Evolutionary conservation across 176 grass and related monocot species (phyloP).

Genomic region (Musa beccarii): DNA sequence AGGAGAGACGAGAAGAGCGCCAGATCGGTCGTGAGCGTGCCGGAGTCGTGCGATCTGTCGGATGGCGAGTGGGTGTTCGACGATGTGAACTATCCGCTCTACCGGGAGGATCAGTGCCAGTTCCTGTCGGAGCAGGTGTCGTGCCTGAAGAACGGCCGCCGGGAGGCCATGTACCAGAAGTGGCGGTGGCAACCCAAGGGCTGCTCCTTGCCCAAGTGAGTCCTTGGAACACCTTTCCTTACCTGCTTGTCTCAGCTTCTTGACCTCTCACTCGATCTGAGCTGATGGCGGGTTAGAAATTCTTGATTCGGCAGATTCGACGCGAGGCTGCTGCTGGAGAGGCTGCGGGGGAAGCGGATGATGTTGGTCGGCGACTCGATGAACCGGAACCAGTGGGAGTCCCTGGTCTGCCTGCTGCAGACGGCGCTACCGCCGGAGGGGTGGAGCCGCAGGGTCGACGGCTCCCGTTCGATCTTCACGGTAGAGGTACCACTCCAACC

Average conservation of each 20-base stretch:
- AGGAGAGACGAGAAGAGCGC: neutral
- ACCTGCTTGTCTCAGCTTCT: neutral
- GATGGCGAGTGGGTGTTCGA: slow-evolving; percentile 64
- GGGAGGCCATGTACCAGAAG: slow-evolving; percentile 67
- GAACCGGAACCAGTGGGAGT: slow-evolving; percentile 16
- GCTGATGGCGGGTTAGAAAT: too few relatives aligned
- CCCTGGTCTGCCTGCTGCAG: slow-evolving; percentile 16
- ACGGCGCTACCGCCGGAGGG: neutral
- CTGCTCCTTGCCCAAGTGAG: slow-evolving; percentile 6
- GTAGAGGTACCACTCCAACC: neutral
- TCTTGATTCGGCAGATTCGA: neutral
- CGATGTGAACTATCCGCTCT: slow-evolving; percentile 43
- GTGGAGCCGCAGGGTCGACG: neutral
- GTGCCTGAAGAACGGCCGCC: slow-evolving; percentile 74
- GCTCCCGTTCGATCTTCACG: neutral
- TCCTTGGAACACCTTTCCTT: neutral
- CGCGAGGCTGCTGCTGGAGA: slow-evolving; percentile 11
- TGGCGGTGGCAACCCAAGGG: slow-evolving; percentile 81
- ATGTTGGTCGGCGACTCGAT: slow-evolving; percentile 7
- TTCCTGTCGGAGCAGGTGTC: slow-evolving; percentile 75
- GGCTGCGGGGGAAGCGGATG: slow-evolving; percentile 10
- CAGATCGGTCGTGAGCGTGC: neutral
- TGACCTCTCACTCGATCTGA: neutral
- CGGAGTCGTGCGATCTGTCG: slow-evolving; percentile 36
- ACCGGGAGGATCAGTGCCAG: slow-evolving; percentile 44